Evolutionary conservation across 2,329 filamentous ascomycete genomes (phyloP).

Genomic region (Talaromyces sp.): DNA sequence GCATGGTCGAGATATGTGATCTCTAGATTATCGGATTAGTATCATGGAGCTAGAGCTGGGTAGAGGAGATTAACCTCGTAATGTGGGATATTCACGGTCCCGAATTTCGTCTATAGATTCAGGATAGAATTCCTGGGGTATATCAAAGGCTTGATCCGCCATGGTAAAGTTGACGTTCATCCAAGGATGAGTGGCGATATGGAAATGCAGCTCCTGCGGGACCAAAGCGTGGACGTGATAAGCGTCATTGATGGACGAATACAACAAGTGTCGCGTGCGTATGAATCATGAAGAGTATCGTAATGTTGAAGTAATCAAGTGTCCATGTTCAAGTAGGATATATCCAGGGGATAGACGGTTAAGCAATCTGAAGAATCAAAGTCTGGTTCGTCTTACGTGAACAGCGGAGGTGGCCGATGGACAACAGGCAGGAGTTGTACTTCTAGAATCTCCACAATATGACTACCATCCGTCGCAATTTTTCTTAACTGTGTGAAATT

Average conservation of each 20-base stretch:
- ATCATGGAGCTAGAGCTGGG: background rate
- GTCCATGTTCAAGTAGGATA: background rate
- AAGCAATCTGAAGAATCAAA: background rate
- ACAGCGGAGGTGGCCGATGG: conserved; percentile 12
- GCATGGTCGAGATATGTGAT: conserved; percentile 89
- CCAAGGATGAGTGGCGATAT: conserved; percentile 15
- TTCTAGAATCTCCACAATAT: background rate
- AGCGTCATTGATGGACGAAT: background rate
- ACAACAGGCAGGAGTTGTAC: background rate
- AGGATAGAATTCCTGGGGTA: conserved; percentile 35
- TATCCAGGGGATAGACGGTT: background rate
- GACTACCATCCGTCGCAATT: background rate
- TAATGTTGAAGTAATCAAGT: background rate
- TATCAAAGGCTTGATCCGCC: conserved; percentile 14
- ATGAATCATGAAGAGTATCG: background rate
- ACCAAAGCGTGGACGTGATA: background rate
- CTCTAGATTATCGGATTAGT: conserved; percentile 45
- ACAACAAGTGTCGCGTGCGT: background rate
- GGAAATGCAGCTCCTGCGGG: background rate
- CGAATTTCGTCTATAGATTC: conserved; percentile 48
- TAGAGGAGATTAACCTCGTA: conserved; percentile 32
- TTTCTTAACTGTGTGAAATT: background rate
- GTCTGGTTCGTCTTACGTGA: background rate
- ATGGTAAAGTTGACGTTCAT: conserved; percentile 10
- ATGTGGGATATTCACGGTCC: conserved; percentile 45